These are phyloP conservation scores for Arachis hypogaea DNA, from an alignment of 306 rosid species.

Conservation along the genomic window DNA sequence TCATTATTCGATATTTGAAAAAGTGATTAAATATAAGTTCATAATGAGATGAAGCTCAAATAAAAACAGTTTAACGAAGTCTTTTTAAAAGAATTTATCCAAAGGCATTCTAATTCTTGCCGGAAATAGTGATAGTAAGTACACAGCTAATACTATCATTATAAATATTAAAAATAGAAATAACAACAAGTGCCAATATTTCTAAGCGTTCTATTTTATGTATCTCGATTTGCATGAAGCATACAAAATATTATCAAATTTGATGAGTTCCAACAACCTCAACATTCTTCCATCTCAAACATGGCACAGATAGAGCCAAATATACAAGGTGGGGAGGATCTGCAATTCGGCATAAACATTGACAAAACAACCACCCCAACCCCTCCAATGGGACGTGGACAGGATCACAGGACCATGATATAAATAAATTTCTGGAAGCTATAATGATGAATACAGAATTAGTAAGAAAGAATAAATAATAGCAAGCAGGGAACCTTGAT, in stretches of 20 bases:
- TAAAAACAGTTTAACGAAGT: no score
- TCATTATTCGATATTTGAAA: no score
- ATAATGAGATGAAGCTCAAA: no score
- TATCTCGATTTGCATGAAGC: constrained; percentile 14
- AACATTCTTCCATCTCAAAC: constrained; percentile 27
- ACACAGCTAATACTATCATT: no score
- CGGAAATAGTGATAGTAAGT: no score
- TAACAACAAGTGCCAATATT: background rate
- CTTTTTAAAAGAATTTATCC: no score
- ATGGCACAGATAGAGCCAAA: constrained; percentile 28
- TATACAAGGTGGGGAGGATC: constrained; percentile 41
- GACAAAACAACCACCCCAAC: constrained; percentile 36
- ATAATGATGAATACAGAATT: constrained; percentile 35
- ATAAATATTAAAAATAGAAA: no score
- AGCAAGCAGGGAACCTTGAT: constrained; percentile 30
- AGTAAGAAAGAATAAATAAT: constrained; percentile 40
- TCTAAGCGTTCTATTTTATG: background rate
- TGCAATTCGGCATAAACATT: constrained; percentile 2
- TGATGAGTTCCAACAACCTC: constrained; percentile 5
- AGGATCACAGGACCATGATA: constrained; percentile 26
- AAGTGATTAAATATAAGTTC: no score
- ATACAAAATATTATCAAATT: constrained; percentile 24
- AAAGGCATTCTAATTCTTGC: no score
- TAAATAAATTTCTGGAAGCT: constrained; percentile 37
- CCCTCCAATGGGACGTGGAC: constrained; percentile 29